Base-by-base conservation (phyloP, 169 alveolate genomes). In the Plasmodium billcollinsi region DNA sequence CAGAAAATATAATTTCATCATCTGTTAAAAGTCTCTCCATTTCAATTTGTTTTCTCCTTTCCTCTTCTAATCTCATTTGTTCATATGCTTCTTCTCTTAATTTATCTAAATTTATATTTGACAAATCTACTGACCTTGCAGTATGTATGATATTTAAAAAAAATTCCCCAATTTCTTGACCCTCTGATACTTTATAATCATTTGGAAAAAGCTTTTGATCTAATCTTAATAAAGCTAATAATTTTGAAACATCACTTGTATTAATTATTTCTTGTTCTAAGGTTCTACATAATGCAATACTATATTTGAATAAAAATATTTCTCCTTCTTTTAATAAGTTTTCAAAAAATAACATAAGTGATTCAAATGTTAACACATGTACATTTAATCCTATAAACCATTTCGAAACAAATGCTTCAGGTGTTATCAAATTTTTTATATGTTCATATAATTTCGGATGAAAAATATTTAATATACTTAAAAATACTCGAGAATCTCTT, bases 341-440 rank as follows among this genome's bases (percentile, higher is more conserved):
- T 66, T 89, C 92, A 26, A 94, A 88, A 90, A 76, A 93, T 45
- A 80, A 76, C 61, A 88, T 49, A 33, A 93, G 94, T n/a, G 89
- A 76, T 73, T 88, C 94, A 74, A 94, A 93, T 26, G 94, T 74
- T 59, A 93, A 54, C 11, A 94, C 95, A 71, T 94, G 96, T 2
- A 94, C 91, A 90, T 76, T 90, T 66, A 94, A 65, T 24, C 95
- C 96, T 26, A 94, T 94, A 93, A 94, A 94, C 96, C 96, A 94
- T 72, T 94, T 94, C 9, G 96, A 94, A 69, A 91, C 94, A 74
- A 93, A 94, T 20, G 96, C 94, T 88, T 94, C 96, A 15, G 96
- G 96, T n/a, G 94, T 92, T 49, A 94, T 74, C 26, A 93, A 92
- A 15, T 86, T 88, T 58, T 90, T 73, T 69, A 94, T 26, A 52